A percentile compares a stretch with the other conserved stretches of the same genome.
Evolutionary conservation across 441 rosid species (phyloP).

Genomic region (Pelargonium fulgidum): DNA sequence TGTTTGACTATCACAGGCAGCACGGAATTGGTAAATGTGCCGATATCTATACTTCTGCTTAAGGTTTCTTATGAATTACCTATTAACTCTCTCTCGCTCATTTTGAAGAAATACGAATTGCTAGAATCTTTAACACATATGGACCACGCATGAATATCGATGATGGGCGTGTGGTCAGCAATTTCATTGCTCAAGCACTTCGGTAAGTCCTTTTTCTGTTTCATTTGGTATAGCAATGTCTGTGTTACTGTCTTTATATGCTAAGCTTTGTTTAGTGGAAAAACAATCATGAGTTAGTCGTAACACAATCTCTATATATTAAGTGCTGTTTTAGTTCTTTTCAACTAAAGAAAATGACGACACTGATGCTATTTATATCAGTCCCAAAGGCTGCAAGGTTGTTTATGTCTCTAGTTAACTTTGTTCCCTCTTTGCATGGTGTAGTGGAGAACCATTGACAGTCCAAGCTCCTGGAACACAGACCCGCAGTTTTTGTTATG

Average conservation of each 20-base stretch:
- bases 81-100: not conserved
- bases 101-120: conserved; percentile 69
- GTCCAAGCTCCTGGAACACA: conserved; percentile 94
- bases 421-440: no score
- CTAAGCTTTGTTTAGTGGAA: no score
- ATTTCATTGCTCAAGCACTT: conserved; percentile 90
- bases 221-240: not conserved
- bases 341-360: not conserved
- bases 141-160: conserved; percentile 99
- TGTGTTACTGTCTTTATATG: not conserved
- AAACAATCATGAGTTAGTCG: not conserved
- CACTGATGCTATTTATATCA: not conserved
- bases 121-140: conserved; percentile 95
- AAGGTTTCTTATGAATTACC: not conserved
- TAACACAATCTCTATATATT: not conserved
- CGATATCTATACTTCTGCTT: not conserved
- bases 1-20: conserved; percentile 99
- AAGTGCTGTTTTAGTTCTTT: not conserved
- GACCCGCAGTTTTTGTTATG: conserved; percentile 96
- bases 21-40: conserved; percentile 69
- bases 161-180: conserved; percentile 99
- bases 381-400: not conserved
- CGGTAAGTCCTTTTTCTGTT: conserved; percentile 34
- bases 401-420: no score
- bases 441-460: conserved; percentile 76